phyloP scores from a whole-genome alignment of 108 stramenopile species.

The Schizochytrium sp. region DNA sequence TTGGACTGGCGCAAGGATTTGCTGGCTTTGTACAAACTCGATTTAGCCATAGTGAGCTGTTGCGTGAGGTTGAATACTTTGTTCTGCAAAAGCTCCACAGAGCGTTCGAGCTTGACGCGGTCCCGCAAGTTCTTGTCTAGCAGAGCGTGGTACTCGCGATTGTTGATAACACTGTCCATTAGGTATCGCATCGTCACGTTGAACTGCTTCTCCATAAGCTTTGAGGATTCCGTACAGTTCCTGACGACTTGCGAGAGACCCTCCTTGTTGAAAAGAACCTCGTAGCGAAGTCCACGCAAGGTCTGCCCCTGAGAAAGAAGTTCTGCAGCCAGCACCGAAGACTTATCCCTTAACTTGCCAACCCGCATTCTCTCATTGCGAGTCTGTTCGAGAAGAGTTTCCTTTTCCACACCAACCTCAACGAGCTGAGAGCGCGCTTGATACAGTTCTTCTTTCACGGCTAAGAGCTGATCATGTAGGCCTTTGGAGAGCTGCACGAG shows the following conservation, averaged over 20 bases:
- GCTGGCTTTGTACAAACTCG: constrained; percentile 15
- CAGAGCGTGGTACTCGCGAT: constrained; percentile 42
- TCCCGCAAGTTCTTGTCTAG: constrained; percentile 8
- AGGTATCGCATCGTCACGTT: constrained; percentile 58
- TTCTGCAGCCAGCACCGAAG: background rate
- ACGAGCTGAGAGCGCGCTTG: constrained; percentile 38
- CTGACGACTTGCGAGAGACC: background rate
- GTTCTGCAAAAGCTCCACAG: constrained; percentile 56
- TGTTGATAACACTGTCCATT: constrained; percentile 58
- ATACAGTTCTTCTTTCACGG: constrained; percentile 11
- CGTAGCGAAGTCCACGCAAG: constrained; percentile 3
- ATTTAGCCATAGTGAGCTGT: constrained; percentile 37
- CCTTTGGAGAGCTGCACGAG: constrained; percentile 44
- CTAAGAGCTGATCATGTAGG: constrained; percentile 54
- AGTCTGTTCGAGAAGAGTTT: background rate
- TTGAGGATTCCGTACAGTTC: constrained; percentile 50
- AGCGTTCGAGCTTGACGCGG: constrained; percentile 34
- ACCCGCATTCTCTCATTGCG: constrained; percentile 12
- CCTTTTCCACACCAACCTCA: constrained; percentile 48
- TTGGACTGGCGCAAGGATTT: constrained; percentile 26
- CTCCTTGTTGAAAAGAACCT: constrained; percentile 5
- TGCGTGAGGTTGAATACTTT: constrained; percentile 46
- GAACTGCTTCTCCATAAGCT: constrained; percentile 56
- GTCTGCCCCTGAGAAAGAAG: constrained; percentile 21
- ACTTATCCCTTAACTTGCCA: background rate